phyloP scores from a whole-genome alignment of 192 early-diverging fungal species.

The Podila epicladia region DNA sequence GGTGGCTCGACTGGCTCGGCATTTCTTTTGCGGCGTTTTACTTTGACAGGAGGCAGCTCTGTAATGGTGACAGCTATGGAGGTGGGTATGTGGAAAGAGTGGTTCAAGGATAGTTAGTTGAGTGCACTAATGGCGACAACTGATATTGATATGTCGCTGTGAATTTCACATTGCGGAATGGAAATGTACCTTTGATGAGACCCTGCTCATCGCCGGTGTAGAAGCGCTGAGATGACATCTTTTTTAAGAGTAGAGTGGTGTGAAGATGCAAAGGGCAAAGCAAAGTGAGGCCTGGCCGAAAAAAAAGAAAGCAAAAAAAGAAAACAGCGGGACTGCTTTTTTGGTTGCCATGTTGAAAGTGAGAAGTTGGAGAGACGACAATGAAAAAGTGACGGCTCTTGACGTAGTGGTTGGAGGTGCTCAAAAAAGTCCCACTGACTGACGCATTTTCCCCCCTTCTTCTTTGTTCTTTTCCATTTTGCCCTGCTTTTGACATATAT shows the following conservation, averaged over 20 bases:
- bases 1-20: slow-evolving; percentile 26
- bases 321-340: slow-evolving; percentile 11
- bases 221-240: slow-evolving; percentile 49
- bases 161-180: background rate
- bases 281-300: background rate
- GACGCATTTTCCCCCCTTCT: slow-evolving; percentile 6
- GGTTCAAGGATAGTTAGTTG: background rate
- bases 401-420: too few species aligned
- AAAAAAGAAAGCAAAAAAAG: slow-evolving; percentile 9
- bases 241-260: background rate
- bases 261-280: background rate
- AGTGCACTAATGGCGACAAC: background rate
- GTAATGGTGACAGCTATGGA: slow-evolving; percentile 38
- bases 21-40: slow-evolving; percentile 24
- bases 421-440: background rate
- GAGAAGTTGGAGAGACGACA: background rate
- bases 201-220: slow-evolving; percentile 56
- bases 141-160: too few species aligned
- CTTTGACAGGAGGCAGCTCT: slow-evolving; percentile 19
- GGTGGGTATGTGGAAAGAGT: background rate
- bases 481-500: background rate
- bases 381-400: background rate
- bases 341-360: background rate
- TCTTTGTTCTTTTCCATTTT: background rate
- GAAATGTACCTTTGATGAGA: slow-evolving; percentile 49